Evolutionary conservation across 352 stramenopile species (phyloP).

Genomic region (Plasmopara halstedii): DNA sequence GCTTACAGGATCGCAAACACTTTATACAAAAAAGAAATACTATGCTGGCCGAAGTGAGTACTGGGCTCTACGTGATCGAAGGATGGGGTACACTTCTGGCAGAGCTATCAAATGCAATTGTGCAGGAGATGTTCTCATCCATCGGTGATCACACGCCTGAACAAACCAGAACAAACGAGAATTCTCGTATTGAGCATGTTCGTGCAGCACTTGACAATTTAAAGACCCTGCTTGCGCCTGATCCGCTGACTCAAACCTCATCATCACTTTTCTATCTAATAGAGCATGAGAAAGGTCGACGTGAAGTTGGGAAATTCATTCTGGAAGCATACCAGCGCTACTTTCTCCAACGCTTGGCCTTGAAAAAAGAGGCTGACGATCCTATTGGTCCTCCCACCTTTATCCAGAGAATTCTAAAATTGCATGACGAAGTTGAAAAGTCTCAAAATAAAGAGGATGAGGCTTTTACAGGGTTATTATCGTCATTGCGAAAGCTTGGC

Average conservation of each 20-base stretch:
- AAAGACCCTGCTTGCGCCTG: constrained; percentile 31
- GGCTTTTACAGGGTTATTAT: constrained; percentile 16
- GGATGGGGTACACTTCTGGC: constrained; percentile 25
- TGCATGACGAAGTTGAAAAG: constrained; percentile 33
- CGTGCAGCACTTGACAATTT: constrained; percentile 28
- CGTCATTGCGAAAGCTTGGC: constrained; percentile 35
- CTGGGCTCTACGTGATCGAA: constrained; percentile 29
- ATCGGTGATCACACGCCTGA: constrained; percentile 6
- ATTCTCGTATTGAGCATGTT: constrained; percentile 19
- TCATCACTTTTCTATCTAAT: constrained; percentile 42
- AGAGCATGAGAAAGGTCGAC: constrained; percentile 42
- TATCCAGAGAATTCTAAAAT: constrained; percentile 23
- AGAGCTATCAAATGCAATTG: constrained; percentile 24
- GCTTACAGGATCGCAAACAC: constrained; percentile 23
- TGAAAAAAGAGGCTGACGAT: neutral
- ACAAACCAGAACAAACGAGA: constrained; percentile 11
- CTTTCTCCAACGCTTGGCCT: constrained; percentile 8
- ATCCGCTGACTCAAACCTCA: constrained; percentile 37
- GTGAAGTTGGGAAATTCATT: constrained; percentile 44
- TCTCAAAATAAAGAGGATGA: constrained; percentile 55
- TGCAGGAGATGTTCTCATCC: constrained; percentile 26
- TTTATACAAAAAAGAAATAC: constrained; percentile 20
- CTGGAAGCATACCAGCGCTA: constrained; percentile 33
- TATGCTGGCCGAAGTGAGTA: constrained; percentile 13
- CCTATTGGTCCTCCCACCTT: neutral